Conservation (phyloP, 2,329 filamentous ascomycete genomes). For the Delphinella strobiligena region DNA sequence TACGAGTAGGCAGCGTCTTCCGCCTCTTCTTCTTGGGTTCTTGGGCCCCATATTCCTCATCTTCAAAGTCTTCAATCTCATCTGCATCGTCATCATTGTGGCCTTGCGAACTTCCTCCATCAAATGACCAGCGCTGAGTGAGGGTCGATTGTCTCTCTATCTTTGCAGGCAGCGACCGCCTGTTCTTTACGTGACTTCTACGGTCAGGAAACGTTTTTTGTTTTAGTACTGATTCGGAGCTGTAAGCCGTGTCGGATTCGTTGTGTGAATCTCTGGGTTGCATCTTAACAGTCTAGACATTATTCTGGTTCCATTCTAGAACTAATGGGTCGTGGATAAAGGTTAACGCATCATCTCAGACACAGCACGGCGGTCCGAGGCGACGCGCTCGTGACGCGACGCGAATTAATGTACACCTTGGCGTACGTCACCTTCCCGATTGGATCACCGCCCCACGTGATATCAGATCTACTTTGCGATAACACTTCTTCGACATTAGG, state of each 20-base stretch:
- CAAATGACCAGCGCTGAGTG: conserved; percentile 2
- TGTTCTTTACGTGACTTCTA: not conserved
- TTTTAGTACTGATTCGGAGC: conserved; percentile 3
- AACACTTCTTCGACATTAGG: not conserved
- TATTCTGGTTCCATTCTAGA: not conserved
- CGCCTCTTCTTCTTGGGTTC: conserved; percentile 8
- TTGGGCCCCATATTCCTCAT: conserved; percentile 1
- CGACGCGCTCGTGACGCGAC: no score
- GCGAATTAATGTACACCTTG: not conserved
- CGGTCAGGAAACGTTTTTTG: conserved; percentile 8
- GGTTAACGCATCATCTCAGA: no score
- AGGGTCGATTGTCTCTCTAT: conserved; percentile 5
- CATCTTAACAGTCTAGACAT: no score
- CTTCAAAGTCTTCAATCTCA: conserved; percentile 4
- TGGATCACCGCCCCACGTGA: not conserved
- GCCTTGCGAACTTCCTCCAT: not conserved
- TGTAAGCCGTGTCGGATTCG: conserved; percentile 5
- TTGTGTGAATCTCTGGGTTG: no score
- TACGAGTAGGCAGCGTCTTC: conserved; percentile 1
- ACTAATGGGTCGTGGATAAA: not conserved
- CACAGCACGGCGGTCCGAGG: no score
- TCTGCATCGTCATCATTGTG: not conserved
- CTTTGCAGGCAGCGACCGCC: not conserved
- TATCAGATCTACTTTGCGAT: not conserved
- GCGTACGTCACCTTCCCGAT: not conserved